These are phyloP conservation scores for Ehretia macrophylla DNA, from an alignment of 257 asterid species.

Conservation along the genomic window DNA sequence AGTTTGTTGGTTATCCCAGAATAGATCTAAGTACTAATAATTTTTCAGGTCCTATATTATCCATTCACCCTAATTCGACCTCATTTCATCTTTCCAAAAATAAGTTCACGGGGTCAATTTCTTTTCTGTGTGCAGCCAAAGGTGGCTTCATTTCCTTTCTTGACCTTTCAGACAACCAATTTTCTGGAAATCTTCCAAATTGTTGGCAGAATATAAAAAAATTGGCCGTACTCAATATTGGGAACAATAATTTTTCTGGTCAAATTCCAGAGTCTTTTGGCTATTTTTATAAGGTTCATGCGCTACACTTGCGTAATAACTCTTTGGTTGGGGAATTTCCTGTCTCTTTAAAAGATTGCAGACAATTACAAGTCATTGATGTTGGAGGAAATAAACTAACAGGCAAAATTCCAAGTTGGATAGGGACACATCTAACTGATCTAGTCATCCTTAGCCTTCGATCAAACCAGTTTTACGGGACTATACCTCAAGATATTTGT, in stretches of 20 bases:
- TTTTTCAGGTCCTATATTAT: background rate
- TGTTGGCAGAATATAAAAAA: conserved; percentile 17
- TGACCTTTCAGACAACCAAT: conserved; percentile 13
- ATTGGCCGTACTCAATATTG: background rate
- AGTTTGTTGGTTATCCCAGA: background rate
- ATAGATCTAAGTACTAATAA: conserved; percentile 26
- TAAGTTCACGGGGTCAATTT: conserved; percentile 26
- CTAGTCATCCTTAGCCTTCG: conserved; percentile 17
- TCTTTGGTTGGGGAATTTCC: background rate
- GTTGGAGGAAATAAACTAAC: background rate
- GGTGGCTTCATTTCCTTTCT: background rate
- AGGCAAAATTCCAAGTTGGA: background rate
- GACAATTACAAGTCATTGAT: background rate
- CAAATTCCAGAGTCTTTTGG: conserved; percentile 21
- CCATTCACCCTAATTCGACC: background rate
- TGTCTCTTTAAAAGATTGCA: background rate
- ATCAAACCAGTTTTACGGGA: conserved; percentile 21
- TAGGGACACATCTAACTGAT: background rate
- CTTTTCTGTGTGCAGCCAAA: conserved; percentile 15
- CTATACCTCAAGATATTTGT: conserved; percentile 8
- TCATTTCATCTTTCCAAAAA: conserved; percentile 20
- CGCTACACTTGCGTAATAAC: background rate
- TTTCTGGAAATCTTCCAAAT: conserved; percentile 25
- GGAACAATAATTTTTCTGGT: conserved; percentile 19
- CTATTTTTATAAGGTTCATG: background rate